phyloP scores from a whole-genome alignment of 2,329 filamentous ascomycete genomes.

The Fusarium sp. region DNA sequence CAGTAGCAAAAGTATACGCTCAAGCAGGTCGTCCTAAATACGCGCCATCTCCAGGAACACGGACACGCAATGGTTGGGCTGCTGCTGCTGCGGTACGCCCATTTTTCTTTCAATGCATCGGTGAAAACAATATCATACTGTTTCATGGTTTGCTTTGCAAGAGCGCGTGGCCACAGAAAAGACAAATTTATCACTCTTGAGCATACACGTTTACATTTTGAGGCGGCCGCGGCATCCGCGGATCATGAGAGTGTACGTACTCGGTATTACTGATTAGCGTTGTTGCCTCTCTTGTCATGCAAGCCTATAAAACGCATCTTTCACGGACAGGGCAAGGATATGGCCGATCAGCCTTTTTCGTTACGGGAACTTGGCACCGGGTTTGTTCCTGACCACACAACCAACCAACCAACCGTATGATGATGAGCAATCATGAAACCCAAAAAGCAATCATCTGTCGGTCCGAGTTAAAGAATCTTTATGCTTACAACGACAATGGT shows the following conservation, averaged over 20 bases:
- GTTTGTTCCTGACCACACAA: not conserved
- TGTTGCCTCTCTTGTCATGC: not conserved
- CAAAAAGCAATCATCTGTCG: not conserved
- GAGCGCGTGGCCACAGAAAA: too few relatives aligned
- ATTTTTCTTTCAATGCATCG: not conserved
- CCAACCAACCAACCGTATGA: not conserved
- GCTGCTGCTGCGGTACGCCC: too few relatives aligned
- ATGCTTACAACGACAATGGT: not conserved
- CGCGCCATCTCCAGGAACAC: too few relatives aligned
- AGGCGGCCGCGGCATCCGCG: not conserved
- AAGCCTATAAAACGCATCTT: not conserved
- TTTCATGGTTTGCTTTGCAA: not conserved
- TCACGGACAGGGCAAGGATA: not conserved
- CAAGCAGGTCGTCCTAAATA: too few relatives aligned
- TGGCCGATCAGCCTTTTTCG: not conserved
- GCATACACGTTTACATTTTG: not conserved
- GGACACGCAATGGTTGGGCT: too few relatives aligned
- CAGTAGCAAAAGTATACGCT: not conserved
- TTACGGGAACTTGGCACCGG: not conserved
- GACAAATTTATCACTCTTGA: not conserved
- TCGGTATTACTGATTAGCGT: not conserved
- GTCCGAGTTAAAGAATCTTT: not conserved
- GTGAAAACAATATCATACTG: accelerated
- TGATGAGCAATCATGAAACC: not conserved
- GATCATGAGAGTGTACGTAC: not conserved